These are phyloP conservation scores for Spergularia bocconei DNA, from an alignment of 148 eudicot genomes.

Conservation along the genomic window DNA sequence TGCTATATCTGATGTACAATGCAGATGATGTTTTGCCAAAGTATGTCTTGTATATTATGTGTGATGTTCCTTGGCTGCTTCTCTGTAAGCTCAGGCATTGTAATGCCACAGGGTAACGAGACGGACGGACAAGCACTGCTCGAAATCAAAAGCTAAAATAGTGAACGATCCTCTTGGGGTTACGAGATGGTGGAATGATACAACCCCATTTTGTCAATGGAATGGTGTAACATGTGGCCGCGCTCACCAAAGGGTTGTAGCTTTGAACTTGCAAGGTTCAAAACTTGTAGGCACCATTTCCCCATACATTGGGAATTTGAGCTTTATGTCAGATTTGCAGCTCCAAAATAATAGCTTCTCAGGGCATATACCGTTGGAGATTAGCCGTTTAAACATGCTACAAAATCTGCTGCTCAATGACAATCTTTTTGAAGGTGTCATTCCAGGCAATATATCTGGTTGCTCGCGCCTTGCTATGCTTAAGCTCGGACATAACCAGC, in stretches of 20 bases:
- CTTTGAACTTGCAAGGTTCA: background rate
- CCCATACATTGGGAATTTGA: conserved; percentile 19
- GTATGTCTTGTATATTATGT: too few relatives aligned
- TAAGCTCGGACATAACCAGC: background rate
- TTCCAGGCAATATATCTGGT: conserved; percentile 14
- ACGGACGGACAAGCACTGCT: conserved; percentile 7
- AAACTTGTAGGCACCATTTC: conserved; percentile 15
- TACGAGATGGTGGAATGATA: conserved; percentile 16
- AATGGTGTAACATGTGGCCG: conserved; percentile 17
- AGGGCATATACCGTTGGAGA: conserved; percentile 17
- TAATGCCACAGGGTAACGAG: conserved; percentile 10
- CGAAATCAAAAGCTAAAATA: conserved; percentile 17
- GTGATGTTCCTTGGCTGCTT: background rate
- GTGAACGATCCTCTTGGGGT: conserved; percentile 16
- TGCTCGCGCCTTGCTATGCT: conserved; percentile 8
- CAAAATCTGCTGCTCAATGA: background rate
- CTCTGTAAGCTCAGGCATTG: background rate
- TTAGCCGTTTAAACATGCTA: conserved; percentile 12
- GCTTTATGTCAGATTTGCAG: background rate
- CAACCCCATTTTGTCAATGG: conserved; percentile 19
- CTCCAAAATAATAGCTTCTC: conserved; percentile 8
- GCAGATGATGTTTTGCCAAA: too few relatives aligned
- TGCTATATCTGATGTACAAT: background rate
- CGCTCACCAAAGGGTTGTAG: conserved; percentile 8
- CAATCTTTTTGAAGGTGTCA: conserved; percentile 8